Evolutionary conservation across 768 basidiomycete genomes (phyloP), one percentile per base, ranked within the genome.

Genomic region (Coprinopsis sp.): DNA sequence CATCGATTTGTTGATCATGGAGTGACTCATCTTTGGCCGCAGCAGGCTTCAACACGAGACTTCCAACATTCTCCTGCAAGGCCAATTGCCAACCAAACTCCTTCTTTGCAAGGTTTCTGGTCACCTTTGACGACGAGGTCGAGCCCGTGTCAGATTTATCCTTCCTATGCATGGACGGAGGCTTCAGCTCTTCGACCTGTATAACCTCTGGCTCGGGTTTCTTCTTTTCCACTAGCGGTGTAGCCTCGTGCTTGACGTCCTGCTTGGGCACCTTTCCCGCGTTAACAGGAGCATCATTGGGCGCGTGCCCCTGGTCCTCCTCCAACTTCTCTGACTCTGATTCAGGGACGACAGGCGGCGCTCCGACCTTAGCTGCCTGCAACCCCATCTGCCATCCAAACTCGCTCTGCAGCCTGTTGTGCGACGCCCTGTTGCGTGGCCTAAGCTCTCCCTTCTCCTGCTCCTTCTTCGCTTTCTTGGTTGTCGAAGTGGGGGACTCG

Each of bases 51-150:
- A 34, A 22, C 13, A 22, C 36, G 13, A 44, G 3, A 10, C 11
- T 36, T 22, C 33, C 36, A 11, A 38, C 19, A 12, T 37, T 19
- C 12, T 46, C n/a, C 19, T 49, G 48, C 31, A 49, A 31, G 13
- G 33, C 48, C 42, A 49, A 18, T 24, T 49, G 48, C 48, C 48
- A 49, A 16, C 48, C 48, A 22, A 49, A 37, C 14, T 49, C 48
- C 22, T 49, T 49, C 42, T 42, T 48, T n/a, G n/a, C 6, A 25
- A 41, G 21, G 42, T 18, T n/a, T 41, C 30, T 2, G 28, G 21
- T 10, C 30, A 14, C 3, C 36, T 13, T 18, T 38, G n/a, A 18
- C 14, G 27, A 36, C 7, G 34, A 24, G 11, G 4, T 24, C n/a
- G 45, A 34, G 16, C 18, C 29, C 8, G 27, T 18, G n/a, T 31